Conservation (phyloP, 352 stramenopile species). For the Phytophthora melonis region DNA sequence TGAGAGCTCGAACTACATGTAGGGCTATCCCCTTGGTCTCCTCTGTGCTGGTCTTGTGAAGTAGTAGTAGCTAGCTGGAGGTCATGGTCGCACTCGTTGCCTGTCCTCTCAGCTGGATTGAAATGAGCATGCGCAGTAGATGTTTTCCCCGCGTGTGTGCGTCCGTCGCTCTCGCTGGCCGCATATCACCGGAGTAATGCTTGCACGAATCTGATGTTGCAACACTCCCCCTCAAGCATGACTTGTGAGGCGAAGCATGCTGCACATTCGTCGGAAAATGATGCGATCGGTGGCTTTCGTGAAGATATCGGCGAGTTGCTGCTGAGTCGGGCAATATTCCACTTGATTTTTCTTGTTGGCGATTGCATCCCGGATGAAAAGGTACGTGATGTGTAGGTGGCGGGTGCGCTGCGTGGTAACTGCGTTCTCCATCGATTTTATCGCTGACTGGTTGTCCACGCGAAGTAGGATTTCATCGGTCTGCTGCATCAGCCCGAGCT, state of each 20-base stretch:
- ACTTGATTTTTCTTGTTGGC: constrained; percentile 6
- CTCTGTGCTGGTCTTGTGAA: neutral
- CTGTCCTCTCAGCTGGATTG: neutral
- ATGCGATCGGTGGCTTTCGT: constrained; percentile 17
- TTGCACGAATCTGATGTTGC: neutral
- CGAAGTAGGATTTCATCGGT: neutral
- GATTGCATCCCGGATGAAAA: constrained; percentile 21
- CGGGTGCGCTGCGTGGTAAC: constrained; percentile 8
- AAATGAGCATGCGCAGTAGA: neutral
- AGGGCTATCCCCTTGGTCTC: neutral
- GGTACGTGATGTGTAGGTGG: constrained; percentile 17
- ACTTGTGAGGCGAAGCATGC: constrained; percentile 5
- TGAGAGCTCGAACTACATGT: neutral
- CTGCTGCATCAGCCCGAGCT: neutral
- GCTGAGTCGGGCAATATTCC: constrained; percentile 21
- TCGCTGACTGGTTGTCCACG: constrained; percentile 22
- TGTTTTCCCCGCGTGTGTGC: neutral
- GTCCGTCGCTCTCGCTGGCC: neutral
- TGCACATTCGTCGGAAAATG: neutral
- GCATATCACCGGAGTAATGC: neutral
- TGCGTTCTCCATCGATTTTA: constrained; percentile 21
- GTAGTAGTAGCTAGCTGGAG: neutral
- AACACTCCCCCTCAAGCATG: neutral
- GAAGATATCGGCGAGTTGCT: constrained; percentile 17
- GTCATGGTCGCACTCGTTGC: neutral